These are phyloP conservation scores for Ophiostoma sp. DNA, from an alignment of 2,329 filamentous ascomycete species.

Conservation along the genomic window DNA sequence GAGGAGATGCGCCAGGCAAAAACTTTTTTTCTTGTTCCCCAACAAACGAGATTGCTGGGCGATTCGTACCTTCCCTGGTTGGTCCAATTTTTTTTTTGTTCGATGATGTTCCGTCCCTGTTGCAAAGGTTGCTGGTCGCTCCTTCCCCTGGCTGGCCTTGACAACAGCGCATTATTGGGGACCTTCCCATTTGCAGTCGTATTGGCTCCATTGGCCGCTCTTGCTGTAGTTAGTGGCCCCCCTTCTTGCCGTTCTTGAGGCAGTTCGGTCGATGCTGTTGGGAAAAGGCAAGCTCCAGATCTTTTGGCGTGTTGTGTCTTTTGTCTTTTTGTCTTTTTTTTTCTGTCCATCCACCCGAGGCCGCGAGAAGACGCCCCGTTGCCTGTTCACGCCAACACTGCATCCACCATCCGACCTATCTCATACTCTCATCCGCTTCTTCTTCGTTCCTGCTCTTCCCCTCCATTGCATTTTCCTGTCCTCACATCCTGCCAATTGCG, in stretches of 20 bases:
- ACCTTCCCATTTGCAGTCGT: conserved; percentile 11
- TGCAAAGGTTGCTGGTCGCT: background rate
- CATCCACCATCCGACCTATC: conserved; percentile 2
- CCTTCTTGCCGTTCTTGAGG: background rate
- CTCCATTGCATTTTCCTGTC: background rate
- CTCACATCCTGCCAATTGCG: conserved; percentile 8
- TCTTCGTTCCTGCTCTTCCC: background rate
- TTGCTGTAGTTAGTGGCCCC: conserved; percentile 3
- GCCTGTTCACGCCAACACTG: conserved; percentile 1
- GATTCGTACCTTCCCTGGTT: conserved; percentile 29
- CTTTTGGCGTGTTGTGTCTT: background rate
- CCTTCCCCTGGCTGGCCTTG: conserved; percentile 9
- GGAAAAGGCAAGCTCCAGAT: conserved; percentile 25
- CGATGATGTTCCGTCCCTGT: conserved; percentile 11
- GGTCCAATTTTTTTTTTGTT: conserved; percentile 17
- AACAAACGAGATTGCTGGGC: conserved; percentile 31
- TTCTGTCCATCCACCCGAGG: conserved; percentile 25
- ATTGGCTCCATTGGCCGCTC: background rate
- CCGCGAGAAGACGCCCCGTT: conserved; percentile 2
- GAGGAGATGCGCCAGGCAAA: conserved; percentile 1
- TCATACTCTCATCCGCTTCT: conserved; percentile 25
- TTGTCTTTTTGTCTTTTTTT: background rate
- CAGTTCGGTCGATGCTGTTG: conserved; percentile 26
- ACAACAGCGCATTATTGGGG: conserved; percentile 14
- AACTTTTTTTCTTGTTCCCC: conserved; percentile 23